Evolutionary conservation across 495 filamentous ascomycete species (phyloP).

Genomic region (Collariella sp.): DNA sequence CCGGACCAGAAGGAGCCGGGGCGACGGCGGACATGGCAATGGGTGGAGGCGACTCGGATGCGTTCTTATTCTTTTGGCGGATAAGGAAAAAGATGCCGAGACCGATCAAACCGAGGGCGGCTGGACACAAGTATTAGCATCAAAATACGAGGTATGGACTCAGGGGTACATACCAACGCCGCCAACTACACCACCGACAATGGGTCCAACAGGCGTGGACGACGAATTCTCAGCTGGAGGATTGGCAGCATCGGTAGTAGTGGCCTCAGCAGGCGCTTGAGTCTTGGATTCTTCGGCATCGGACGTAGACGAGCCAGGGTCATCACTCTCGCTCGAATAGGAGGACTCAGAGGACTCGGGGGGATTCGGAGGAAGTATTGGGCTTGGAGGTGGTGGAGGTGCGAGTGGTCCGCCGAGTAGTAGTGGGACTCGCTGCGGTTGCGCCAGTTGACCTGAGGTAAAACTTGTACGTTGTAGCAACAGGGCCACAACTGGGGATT

Average conservation of each 20-base stretch:
- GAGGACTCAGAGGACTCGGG: neutral
- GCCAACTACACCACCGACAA: constrained; percentile 44
- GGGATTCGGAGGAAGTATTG: no score
- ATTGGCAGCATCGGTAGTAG: no score
- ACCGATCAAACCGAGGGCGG: constrained; percentile 30
- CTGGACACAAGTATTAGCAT: constrained; percentile 6
- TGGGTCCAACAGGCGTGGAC: constrained; percentile 29
- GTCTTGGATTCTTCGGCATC: neutral
- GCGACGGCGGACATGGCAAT: neutral
- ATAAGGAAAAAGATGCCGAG: constrained; percentile 35
- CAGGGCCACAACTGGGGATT: constrained; percentile 4
- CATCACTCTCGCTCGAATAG: no score
- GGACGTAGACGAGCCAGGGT: neutral
- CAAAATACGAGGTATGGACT: neutral
- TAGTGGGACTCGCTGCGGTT: no score
- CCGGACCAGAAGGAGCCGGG: neutral
- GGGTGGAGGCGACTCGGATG: neutral
- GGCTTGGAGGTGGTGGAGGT: neutral
- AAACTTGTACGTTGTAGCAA: neutral
- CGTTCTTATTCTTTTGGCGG: constrained; percentile 30
- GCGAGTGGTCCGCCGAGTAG: neutral
- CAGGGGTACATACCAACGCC: constrained; percentile 23
- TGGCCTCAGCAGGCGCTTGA: neutral
- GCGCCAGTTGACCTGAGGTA: neutral
- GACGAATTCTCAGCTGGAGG: neutral